A percentile compares a stretch with the other conserved stretches of the same genome.
These are phyloP conservation scores for Tetrapisispora taiwanensis DNA, from an alignment of 805 yeast species.

Conservation along the genomic window DNA sequence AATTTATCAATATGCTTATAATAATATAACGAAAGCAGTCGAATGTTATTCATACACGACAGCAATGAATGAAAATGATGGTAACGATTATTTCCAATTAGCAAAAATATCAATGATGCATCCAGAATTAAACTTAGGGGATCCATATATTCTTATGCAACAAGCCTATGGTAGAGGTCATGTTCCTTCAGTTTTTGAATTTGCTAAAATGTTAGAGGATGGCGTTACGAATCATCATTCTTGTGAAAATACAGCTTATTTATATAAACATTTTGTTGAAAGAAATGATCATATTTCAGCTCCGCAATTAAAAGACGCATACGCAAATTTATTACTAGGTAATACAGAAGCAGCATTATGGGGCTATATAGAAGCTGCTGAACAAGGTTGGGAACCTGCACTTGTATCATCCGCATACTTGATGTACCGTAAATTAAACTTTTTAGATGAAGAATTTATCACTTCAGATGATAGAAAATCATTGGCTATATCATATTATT, in stretches of 20 bases:
- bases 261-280: slow-evolving; percentile 48
- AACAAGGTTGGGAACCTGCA: slow-evolving; percentile 72
- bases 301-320: slow-evolving; percentile 53
- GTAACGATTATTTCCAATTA: slow-evolving; percentile 30
- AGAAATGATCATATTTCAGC: slow-evolving; percentile 46
- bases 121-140: slow-evolving; percentile 14
- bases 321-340: slow-evolving; percentile 42
- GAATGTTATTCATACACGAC: slow-evolving; percentile 17
- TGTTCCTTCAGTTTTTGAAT: slow-evolving; percentile 39
- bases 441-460: slow-evolving; percentile 31
- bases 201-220: slow-evolving; percentile 38
- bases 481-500: slow-evolving; percentile 50
- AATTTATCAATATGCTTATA: slow-evolving; percentile 36
- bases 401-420: slow-evolving; percentile 69
- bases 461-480: slow-evolving; percentile 33
- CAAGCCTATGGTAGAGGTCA: slow-evolving; percentile 37
- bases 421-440: slow-evolving; percentile 39
- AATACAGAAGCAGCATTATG: slow-evolving; percentile 54
- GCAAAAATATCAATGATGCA: slow-evolving; percentile 28
- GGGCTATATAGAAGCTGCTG: slow-evolving; percentile 79
- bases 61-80: slow-evolving; percentile 7
- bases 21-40: slow-evolving; percentile 29
- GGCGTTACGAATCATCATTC: slow-evolving; percentile 29
- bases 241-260: slow-evolving; percentile 30
- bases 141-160: slow-evolving; percentile 26